Base-by-base conservation (phyloP, 176 grass and related monocot species). In the Coix lacrymajobi region DNA sequence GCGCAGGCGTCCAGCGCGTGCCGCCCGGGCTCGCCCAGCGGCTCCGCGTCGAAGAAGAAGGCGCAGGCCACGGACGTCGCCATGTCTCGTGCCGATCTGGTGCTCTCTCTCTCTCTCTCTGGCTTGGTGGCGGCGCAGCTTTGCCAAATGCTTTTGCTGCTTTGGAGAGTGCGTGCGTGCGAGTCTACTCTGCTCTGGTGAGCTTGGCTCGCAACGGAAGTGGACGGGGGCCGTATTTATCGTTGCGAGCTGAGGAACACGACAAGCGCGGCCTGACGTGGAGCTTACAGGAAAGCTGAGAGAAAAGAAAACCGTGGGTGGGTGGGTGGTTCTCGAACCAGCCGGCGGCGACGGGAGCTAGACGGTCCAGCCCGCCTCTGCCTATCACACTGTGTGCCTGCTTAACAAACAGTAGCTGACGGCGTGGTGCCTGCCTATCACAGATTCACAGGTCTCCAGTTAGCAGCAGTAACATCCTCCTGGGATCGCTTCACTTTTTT, bases 1-100 rank as follows among this genome's bases (percentile, higher is more conserved):
- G 89, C 85, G 54, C 89, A 94, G 8, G 92, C 90, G 66, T 94
- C 87, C 15, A 94, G 79, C 58, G 83, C 85, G 78, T 87, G 84
- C 49, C 62, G 64, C 24, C 77, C 63, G 60, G 67, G 49, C 83
- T 68, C 73, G 16, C 71, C 49, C 16, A 85, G 9, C 46, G 71
- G 79, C 45, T 88, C 92, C 6, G 79, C 41, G 71, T 90, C 87
- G 89, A 94, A 94, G 84, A 87, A 84, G 87, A 76, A 92, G 73
- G 91, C 70, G 40, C 69, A 79, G 22, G 81, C 33, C 33, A 45
- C 25, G 17, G 44, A 64, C n/a, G 48, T 38, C 69, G 89, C 87
- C 82, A 87, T 60, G 36, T n/a, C 11, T 37, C 36, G 30, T n/a
- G n/a, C n/a, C n/a, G n/a, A n/a, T 32, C 9, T 29, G 24, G 48